These are phyloP conservation scores for Oryza rufipogon DNA, from an alignment of 176 grass and related monocot genomes.

Conservation along the genomic window DNA sequence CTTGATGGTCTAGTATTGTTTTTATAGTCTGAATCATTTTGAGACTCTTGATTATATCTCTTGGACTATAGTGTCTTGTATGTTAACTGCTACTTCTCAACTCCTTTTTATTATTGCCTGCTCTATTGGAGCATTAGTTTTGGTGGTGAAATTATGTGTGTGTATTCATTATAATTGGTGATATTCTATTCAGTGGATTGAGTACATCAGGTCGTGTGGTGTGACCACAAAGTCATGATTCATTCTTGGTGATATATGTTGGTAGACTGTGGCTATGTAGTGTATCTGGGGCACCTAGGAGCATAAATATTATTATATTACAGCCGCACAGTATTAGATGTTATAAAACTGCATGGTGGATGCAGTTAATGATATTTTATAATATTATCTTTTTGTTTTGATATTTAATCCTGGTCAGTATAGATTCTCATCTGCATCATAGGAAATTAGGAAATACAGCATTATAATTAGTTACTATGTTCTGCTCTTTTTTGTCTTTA, in stretches of 20 bases:
- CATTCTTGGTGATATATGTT: not conserved
- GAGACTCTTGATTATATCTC: not conserved
- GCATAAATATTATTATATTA: not conserved
- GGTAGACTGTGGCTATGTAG: not conserved
- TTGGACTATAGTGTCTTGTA: not conserved
- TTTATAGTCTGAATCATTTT: not conserved
- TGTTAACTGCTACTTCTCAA: not conserved
- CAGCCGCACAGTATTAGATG: not conserved
- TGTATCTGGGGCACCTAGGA: not conserved
- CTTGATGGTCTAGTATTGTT: not conserved
- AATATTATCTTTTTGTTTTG: not conserved
- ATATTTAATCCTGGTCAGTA: not conserved
- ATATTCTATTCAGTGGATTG: not conserved
- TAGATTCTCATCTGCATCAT: constrained; percentile 9
- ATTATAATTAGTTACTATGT: constrained; percentile 17
- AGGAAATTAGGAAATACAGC: constrained; percentile 2
- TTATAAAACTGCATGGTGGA: not conserved
- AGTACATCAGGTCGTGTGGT: not conserved
- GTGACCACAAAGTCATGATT: not conserved
- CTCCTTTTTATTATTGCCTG: not conserved
- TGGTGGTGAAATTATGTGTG: not conserved
- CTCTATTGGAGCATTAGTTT: not conserved
- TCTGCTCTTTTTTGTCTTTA: constrained; percentile 11
- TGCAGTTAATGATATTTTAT: not conserved
- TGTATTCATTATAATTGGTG: not conserved